These are phyloP conservation scores for Phytophthora idaei DNA, from an alignment of 352 stramenopile species.

Conservation along the genomic window DNA sequence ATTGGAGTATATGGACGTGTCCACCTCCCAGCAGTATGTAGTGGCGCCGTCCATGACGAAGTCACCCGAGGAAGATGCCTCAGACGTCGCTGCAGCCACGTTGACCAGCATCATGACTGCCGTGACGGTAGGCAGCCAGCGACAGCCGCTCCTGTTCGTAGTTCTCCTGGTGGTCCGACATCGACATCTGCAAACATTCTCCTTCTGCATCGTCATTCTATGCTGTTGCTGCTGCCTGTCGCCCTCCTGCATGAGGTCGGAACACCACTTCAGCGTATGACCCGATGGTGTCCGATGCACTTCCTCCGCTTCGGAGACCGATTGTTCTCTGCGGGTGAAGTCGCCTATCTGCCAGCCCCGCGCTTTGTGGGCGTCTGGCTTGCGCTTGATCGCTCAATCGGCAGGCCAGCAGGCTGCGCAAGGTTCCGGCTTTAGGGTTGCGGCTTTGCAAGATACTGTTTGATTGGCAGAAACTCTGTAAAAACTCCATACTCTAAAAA, in stretches of 20 bases:
- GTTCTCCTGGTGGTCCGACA: slow-evolving; percentile 4
- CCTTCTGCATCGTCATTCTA: slow-evolving; percentile 12
- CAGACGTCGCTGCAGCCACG: slow-evolving; percentile 17
- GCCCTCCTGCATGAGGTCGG: slow-evolving; percentile 22
- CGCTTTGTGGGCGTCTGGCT: slow-evolving; percentile 28
- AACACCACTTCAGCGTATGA: slow-evolving; percentile 21
- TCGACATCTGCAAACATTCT: slow-evolving; percentile 16
- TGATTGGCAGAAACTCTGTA: slow-evolving; percentile 21
- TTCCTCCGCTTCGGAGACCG: slow-evolving; percentile 22
- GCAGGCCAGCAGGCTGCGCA: slow-evolving; percentile 19
- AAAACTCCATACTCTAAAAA: neutral
- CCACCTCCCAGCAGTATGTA: slow-evolving; percentile 70
- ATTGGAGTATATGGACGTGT: slow-evolving; percentile 59
- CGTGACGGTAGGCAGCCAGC: slow-evolving; percentile 11
- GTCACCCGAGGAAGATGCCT: slow-evolving; percentile 21
- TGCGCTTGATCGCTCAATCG: slow-evolving; percentile 26
- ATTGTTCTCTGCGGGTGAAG: slow-evolving; percentile 24
- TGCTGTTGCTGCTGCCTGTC: slow-evolving; percentile 17
- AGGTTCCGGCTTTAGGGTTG: slow-evolving; percentile 36
- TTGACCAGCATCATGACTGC: slow-evolving; percentile 23
- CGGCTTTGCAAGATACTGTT: slow-evolving; percentile 1
- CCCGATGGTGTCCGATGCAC: slow-evolving; percentile 18
- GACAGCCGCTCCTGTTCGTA: slow-evolving; percentile 11
- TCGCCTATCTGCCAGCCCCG: slow-evolving; percentile 28
- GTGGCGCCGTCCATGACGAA: slow-evolving; percentile 49